Conservation (phyloP, 441 rosid genomes). For the Gossypium davidsonii region DNA sequence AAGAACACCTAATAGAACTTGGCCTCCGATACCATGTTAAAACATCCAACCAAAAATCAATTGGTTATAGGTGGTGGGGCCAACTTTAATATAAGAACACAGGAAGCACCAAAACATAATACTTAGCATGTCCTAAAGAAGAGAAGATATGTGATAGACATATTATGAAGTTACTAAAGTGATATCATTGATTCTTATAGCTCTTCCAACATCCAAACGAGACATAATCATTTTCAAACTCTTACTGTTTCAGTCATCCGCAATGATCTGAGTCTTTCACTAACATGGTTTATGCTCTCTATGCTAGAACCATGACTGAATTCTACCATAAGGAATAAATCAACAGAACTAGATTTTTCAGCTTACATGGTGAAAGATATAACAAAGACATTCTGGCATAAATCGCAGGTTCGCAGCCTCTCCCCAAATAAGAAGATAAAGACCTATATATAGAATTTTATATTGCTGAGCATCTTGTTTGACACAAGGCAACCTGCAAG, state of each 20-base stretch:
- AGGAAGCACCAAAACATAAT: neutral
- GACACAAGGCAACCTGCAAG: slow-evolving; percentile 71
- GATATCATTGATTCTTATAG: neutral
- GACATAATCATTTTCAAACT: neutral
- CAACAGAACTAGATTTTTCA: slow-evolving; percentile 11
- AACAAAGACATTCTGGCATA: slow-evolving; percentile 93
- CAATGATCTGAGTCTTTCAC: neutral
- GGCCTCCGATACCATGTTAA: neutral
- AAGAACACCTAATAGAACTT: neutral
- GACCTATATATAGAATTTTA: slow-evolving; percentile 79
- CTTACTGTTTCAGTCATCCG: neutral
- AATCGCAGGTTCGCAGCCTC: slow-evolving; percentile 95
- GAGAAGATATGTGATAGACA: neutral
- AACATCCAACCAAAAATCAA: neutral
- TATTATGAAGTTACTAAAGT: neutral
- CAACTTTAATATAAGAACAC: neutral
- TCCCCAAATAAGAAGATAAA: slow-evolving; percentile 97
- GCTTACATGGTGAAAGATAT: slow-evolving; percentile 92
- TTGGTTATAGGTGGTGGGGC: neutral
- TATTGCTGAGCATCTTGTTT: slow-evolving; percentile 80
- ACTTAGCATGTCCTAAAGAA: neutral
- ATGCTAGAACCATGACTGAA: neutral
- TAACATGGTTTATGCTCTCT: neutral
- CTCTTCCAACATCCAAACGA: neutral
- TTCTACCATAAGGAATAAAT: neutral